Conservation (phyloP, 2,329 filamentous ascomycete genomes). For the Ceratocystis eucalypticola region DNA sequence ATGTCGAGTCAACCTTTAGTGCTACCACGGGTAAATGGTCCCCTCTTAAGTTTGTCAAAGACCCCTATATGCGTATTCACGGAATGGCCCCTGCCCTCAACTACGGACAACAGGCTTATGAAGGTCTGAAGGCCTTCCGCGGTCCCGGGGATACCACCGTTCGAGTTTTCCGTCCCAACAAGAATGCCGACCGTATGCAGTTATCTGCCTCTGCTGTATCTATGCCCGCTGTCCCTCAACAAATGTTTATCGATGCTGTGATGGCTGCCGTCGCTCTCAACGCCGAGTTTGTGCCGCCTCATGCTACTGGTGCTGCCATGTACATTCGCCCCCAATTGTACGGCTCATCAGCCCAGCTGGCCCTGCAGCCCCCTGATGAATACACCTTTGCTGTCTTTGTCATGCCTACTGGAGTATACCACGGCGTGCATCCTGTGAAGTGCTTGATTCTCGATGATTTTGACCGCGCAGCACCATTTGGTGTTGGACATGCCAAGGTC, state of each 20-base stretch:
- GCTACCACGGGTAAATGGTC: constrained; percentile 63
- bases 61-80: constrained; percentile 78
- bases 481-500: constrained; percentile 82
- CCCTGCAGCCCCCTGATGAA: constrained; percentile 74
- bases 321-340: constrained; percentile 85
- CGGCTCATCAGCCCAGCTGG: constrained; percentile 75
- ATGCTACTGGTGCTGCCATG: constrained; percentile 78
- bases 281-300: constrained; percentile 80
- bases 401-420: constrained; percentile 85
- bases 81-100: constrained; percentile 92
- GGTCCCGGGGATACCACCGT: constrained; percentile 54
- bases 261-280: constrained; percentile 75
- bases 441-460: constrained; percentile 84
- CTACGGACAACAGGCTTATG: constrained; percentile 95
- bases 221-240: constrained; percentile 64
- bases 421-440: constrained; percentile 76
- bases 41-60: constrained; percentile 60
- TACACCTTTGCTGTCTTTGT: constrained; percentile 88
- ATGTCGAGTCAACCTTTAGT: constrained; percentile 79
- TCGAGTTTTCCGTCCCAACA: constrained; percentile 73
- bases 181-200: constrained; percentile 74
- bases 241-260: constrained; percentile 62
- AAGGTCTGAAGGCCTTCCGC: constrained; percentile 96
- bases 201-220: constrained; percentile 73
- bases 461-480: constrained; percentile 82